Conservation (phyloP, 768 basidiomycete species). For the Mycena kentingensis region DNA sequence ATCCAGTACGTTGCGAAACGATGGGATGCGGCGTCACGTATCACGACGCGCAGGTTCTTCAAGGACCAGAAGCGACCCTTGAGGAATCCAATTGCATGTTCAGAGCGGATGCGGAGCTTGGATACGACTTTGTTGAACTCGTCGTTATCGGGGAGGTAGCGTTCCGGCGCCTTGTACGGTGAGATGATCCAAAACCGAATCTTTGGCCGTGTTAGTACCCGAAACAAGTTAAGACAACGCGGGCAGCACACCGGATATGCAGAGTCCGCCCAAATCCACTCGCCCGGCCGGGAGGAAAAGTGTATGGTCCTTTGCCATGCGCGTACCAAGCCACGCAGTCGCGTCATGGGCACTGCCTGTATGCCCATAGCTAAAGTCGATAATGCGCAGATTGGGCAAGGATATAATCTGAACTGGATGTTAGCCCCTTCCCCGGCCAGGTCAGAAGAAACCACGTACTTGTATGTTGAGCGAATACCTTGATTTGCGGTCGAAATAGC, state of each 20-base stretch:
- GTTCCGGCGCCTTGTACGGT: constrained; percentile 23
- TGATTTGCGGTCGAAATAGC: constrained; percentile 10
- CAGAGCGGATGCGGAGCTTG: constrained; percentile 28
- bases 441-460: background rate
- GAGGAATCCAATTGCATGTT: constrained; percentile 33
- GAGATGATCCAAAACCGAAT: constrained; percentile 13
- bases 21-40: constrained; percentile 22
- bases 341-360: constrained; percentile 30
- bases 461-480: constrained; percentile 14
- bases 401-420: background rate
- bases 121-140: constrained; percentile 32
- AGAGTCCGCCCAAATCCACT: constrained; percentile 33
- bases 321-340: constrained; percentile 24
- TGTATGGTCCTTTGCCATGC: constrained; percentile 11
- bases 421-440: background rate
- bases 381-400: constrained; percentile 7
- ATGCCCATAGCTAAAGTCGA: constrained; percentile 19
- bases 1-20: constrained; percentile 31
- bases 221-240: background rate
- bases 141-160: constrained; percentile 20
- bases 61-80: constrained; percentile 32
- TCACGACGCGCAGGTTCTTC: constrained; percentile 22
- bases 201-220: background rate
- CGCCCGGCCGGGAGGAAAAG: constrained; percentile 16
- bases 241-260: constrained; percentile 27